A percentile compares a stretch with the other conserved stretches of the same genome.
Evolutionary conservation across 352 stramenopile genomes (phyloP).

Genomic region (Pseudoperonospora humuli): DNA sequence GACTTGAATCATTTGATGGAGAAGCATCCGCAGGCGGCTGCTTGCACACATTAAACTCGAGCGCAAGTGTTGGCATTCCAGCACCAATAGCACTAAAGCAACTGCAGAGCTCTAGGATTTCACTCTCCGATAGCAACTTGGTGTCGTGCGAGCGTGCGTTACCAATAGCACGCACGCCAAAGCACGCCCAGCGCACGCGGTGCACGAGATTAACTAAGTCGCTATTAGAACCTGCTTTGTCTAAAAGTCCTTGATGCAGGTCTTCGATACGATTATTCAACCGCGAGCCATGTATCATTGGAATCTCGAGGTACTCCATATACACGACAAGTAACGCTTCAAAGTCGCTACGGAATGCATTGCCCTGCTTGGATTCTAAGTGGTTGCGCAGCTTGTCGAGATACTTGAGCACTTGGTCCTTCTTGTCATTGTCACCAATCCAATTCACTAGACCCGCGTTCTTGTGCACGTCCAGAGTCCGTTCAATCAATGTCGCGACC

Average conservation of each 20-base stretch:
- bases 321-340: conserved; percentile 20
- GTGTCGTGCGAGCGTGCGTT: conserved; percentile 21
- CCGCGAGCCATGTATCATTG: conserved; percentile 10
- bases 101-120: conserved; percentile 23
- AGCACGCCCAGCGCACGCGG: conserved; percentile 23
- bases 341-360: conserved; percentile 27
- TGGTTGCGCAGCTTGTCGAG: conserved; percentile 12
- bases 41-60: conserved; percentile 21
- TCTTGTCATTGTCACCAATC: conserved; percentile 14
- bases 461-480: conserved; percentile 15
- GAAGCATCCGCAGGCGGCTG: not conserved
- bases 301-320: conserved; percentile 21
- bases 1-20: conserved; percentile 5
- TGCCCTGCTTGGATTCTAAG: conserved; percentile 10
- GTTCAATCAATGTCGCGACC: conserved; percentile 7
- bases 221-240: conserved; percentile 14
- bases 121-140: conserved; percentile 16
- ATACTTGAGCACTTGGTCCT: conserved; percentile 5
- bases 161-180: conserved; percentile 21
- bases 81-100: conserved; percentile 28
- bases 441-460: conserved; percentile 18
- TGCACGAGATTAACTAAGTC: conserved; percentile 27
- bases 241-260: conserved; percentile 17
- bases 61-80: conserved; percentile 19
- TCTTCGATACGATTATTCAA: conserved; percentile 30